A percentile compares a stretch with the other conserved stretches of the same genome.
Evolutionary conservation across 352 stramenopile species (phyloP).

Genomic region (Globisporangium uncinulatum): DNA sequence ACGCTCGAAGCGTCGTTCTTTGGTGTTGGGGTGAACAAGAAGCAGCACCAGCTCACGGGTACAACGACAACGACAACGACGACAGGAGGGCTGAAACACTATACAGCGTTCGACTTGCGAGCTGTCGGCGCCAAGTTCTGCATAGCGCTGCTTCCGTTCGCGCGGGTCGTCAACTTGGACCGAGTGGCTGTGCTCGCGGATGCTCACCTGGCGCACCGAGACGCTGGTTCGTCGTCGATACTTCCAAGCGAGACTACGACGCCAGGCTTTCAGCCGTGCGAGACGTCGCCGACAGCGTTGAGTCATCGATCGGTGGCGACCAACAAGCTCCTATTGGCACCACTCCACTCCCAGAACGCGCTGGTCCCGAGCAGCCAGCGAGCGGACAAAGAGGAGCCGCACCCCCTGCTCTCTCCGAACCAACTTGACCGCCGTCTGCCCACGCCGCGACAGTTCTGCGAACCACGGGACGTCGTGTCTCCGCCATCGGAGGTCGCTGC

Average conservation of each 20-base stretch:
- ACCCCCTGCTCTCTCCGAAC: neutral
- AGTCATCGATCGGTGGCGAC: conserved; percentile 3
- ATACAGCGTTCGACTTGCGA: conserved; percentile 49
- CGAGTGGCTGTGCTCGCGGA: neutral
- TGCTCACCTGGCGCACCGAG: neutral
- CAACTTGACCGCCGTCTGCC: neutral
- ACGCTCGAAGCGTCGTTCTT: conserved; percentile 79
- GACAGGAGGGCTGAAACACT: conserved; percentile 21
- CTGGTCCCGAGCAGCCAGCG: neutral
- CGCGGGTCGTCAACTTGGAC: conserved; percentile 46
- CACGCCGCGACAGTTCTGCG: neutral
- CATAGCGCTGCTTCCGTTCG: conserved; percentile 51
- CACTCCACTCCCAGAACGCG: conserved; percentile 3
- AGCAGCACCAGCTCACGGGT: conserved; percentile 9
- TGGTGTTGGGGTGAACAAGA: conserved; percentile 32
- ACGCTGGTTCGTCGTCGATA: neutral
- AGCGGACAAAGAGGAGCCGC: neutral
- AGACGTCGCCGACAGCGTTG: neutral
- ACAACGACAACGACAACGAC: neutral
- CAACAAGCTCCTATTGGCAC: conserved; percentile 22
- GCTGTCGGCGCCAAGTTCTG: conserved; percentile 45
- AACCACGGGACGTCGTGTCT: neutral
- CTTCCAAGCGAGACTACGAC: too few species aligned
- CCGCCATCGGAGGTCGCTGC: neutral
- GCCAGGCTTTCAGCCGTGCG: neutral